A percentile compares a stretch with the other conserved stretches of the same genome.
These are phyloP conservation scores for apple (Malus domestica) DNA, from an alignment of 306 rosid species.

Conservation along the genomic window DNA sequence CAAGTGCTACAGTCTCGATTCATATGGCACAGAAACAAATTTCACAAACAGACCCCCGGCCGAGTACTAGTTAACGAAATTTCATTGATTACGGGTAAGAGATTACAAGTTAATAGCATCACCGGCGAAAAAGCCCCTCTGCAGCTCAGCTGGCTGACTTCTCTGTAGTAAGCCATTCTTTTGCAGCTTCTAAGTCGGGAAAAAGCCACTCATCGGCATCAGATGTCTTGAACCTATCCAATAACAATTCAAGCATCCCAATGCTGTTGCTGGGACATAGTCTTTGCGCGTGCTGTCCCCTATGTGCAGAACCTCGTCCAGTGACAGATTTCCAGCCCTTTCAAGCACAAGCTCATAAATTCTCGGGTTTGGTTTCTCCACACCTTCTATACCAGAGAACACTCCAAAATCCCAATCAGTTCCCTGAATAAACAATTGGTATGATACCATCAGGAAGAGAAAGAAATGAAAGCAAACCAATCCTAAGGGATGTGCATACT, in stretches of 20 bases:
- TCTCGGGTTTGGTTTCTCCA: slow-evolving; percentile 82
- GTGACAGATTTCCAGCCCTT: slow-evolving; percentile 67
- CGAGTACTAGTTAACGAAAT: neutral
- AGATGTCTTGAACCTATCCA: slow-evolving; percentile 85
- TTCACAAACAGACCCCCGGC: neutral
- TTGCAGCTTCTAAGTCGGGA: slow-evolving; percentile 52
- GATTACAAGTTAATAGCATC: neutral
- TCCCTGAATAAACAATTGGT: slow-evolving; percentile 51
- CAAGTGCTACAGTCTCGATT: neutral
- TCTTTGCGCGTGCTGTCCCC: slow-evolving; percentile 97
- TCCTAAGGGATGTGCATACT: neutral
- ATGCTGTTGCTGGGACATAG: slow-evolving; percentile 74
- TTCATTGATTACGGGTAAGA: neutral
- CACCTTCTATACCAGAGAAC: slow-evolving; percentile 87
- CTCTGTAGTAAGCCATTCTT: slow-evolving; percentile 57
- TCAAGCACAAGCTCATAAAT: slow-evolving; percentile 75
- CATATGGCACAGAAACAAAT: neutral
- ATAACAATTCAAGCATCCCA: slow-evolving; percentile 74
- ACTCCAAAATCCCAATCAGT: slow-evolving; percentile 96
- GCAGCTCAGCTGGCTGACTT: slow-evolving; percentile 28
- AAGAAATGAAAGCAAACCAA: neutral
- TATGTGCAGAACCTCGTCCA: slow-evolving; percentile 63
- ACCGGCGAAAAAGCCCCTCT: neutral
- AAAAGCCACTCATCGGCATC: slow-evolving; percentile 71
- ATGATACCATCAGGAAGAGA: neutral